These are phyloP conservation scores for Plenodomus tracheiphilus DNA, from an alignment of 2,329 filamentous ascomycete genomes.

Conservation along the genomic window DNA sequence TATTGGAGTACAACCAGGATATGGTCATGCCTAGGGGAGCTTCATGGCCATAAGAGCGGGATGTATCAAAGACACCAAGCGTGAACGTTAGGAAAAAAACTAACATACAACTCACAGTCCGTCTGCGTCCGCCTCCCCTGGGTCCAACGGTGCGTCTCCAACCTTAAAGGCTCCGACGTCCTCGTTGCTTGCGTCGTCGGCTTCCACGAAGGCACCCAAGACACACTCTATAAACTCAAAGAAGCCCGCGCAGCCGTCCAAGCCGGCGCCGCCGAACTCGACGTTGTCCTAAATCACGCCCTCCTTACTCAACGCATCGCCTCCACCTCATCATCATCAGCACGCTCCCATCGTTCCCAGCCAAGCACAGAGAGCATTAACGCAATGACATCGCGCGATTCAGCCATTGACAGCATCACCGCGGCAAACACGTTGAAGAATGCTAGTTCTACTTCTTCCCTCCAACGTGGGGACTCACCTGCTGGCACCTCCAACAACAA, in stretches of 20 bases:
- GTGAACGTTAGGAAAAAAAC: too few relatives aligned
- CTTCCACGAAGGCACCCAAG: slow-evolving; percentile 62
- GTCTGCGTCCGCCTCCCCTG: slow-evolving; percentile 61
- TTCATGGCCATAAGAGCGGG: too few relatives aligned
- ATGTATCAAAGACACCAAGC: too few relatives aligned
- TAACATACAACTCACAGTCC: slow-evolving; percentile 50
- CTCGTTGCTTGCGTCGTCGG: slow-evolving; percentile 62
- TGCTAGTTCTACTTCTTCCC: slow-evolving; percentile 4
- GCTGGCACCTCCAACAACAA: slow-evolving; percentile 3
- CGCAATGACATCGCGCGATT: slow-evolving; percentile 21
- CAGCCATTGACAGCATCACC: slow-evolving; percentile 39
- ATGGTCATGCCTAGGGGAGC: too few relatives aligned
- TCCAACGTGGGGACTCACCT: not conserved
- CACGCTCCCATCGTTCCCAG: not conserved
- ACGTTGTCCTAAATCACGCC: slow-evolving; percentile 62
- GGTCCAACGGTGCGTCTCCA: slow-evolving; percentile 55
- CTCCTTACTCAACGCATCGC: slow-evolving; percentile 45
- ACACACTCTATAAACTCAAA: slow-evolving; percentile 54
- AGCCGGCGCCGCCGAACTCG: slow-evolving; percentile 59
- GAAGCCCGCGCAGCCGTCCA: slow-evolving; percentile 56
- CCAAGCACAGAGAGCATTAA: not conserved
- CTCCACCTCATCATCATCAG: slow-evolving; percentile 3
- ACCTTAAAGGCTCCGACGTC: slow-evolving; percentile 54
- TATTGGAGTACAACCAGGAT: too few relatives aligned
- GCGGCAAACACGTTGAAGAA: slow-evolving; percentile 39